Evolutionary conservation across 331 rosid genomes (phyloP).

Genomic region (Cydonia oblonga): DNA sequence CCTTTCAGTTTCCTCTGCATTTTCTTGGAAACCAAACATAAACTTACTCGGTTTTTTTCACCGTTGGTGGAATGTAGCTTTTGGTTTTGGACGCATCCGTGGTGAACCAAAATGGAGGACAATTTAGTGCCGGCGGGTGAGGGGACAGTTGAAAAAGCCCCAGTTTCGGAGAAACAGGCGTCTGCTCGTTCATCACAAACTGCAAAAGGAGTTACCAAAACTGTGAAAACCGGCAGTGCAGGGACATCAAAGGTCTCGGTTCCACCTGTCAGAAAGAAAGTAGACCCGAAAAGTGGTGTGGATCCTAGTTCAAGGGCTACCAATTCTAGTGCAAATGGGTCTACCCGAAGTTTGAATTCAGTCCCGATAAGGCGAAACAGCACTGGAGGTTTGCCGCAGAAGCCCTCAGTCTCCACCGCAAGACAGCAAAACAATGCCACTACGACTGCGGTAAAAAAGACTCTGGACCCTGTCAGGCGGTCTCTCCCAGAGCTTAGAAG

Average conservation of each 20-base stretch:
- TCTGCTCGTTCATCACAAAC: conserved; percentile 19
- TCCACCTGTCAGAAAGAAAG: conserved; percentile 30
- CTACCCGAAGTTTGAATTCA: conserved; percentile 33
- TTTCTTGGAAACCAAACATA: conserved; percentile 5
- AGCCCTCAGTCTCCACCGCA: conserved; percentile 30
- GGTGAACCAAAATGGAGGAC: conserved; percentile 47
- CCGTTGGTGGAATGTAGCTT: conserved; percentile 1
- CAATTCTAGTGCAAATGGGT: conserved; percentile 34
- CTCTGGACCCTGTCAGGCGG: conserved; percentile 37
- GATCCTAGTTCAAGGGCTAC: conserved; percentile 23
- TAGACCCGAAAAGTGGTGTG: conserved; percentile 29
- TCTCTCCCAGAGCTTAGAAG: conserved; percentile 69
- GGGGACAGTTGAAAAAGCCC: conserved; percentile 25
- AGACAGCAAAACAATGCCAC: conserved; percentile 19
- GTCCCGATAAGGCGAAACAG: conserved; percentile 56
- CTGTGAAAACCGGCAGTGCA: conserved; percentile 24
- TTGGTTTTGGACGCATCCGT: conserved; percentile 3
- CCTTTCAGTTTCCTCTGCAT: not conserved
- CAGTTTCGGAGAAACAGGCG: conserved; percentile 9
- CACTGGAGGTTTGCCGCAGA: conserved; percentile 62
- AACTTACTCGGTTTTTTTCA: not conserved
- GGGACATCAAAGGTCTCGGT: conserved; percentile 21
- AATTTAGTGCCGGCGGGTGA: conserved; percentile 29
- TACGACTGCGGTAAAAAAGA: conserved; percentile 23
- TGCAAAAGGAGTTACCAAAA: conserved; percentile 22